Evolutionary conservation across 2,329 filamentous ascomycete genomes (phyloP), one percentile per base, ranked within the genome.

Genomic region (Zymoseptoria pseudotritici): DNA sequence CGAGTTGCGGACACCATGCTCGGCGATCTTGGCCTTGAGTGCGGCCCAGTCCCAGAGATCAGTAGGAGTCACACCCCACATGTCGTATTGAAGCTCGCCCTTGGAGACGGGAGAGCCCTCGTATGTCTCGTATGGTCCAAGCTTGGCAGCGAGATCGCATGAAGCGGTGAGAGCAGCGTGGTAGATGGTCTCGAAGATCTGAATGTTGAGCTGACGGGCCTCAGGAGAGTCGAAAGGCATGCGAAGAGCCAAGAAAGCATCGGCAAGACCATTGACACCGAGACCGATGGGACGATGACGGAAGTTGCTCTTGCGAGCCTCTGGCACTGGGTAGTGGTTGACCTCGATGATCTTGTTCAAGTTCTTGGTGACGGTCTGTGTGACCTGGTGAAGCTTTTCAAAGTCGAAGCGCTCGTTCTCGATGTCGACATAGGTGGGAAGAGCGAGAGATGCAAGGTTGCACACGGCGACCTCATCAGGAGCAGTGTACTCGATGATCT

Each of bases 141-240:
- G 78, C 67, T 88, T 80, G 80, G 91, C 88, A 63, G 94, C 91
- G 66, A 97, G 79, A 60, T 96, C 86, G 72, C 89, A 86, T 0
- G 94, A 99, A 21, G 91, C 88, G 58, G 92, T 96, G 64, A 97
- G 80, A 59, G 91, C 90, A 74, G 88, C 94, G 75, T 99, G 94
- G 80, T 99, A 99, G 77, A 99, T 97, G 65, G 94, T 99, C 83
- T 99, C 94, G 67, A 99, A 99, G 76, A 99, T 97, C 77, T 99
- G 91, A 72, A 89, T 92, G 83, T 99, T 99, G 72, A 99, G 85
- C 75, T 94, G 84, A 68, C 88, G 90, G 64, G 94, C 94, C 79
- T 97, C 91, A 4, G 91, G 86, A 17, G 94, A 99, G 77, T 99
- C 94, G 72, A 99, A 99, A 31, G 94, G 93, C 82, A 97, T 84